Conservation (phyloP, 148 eudicot genomes). For the Nyssa sinensis region DNA sequence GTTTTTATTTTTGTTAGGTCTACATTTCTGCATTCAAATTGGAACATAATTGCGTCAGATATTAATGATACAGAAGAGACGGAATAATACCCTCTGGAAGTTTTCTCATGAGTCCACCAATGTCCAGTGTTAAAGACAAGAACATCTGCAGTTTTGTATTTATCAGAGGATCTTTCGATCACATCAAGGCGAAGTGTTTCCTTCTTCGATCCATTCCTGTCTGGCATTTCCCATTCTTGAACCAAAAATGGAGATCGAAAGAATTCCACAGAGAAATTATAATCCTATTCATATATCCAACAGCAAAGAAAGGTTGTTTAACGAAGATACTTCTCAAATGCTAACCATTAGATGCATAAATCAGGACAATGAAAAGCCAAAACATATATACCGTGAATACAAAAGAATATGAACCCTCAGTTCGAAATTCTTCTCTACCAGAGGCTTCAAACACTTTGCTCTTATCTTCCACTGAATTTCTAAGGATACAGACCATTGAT, state of each 20-base stretch:
- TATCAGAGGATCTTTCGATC: constrained; percentile 44
- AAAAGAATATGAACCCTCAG: constrained; percentile 60
- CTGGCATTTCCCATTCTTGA: constrained; percentile 59
- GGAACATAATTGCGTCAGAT: neutral
- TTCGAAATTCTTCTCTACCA: constrained; percentile 52
- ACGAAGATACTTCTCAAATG: neutral
- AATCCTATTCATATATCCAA: constrained; percentile 36
- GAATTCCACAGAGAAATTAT: constrained; percentile 68
- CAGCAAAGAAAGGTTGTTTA: neutral
- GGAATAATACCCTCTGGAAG: constrained; percentile 51
- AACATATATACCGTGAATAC: constrained; percentile 42
- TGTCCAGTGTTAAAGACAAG: constrained; percentile 82
- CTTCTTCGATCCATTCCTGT: constrained; percentile 47
- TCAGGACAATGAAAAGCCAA: neutral
- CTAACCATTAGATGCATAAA: neutral
- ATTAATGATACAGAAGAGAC: neutral
- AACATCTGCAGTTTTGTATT: constrained; percentile 61
- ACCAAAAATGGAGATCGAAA: constrained; percentile 61
- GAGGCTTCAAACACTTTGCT: constrained; percentile 67
- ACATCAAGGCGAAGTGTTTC: constrained; percentile 67
- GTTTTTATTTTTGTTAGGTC: neutral
- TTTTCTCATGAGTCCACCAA: constrained; percentile 88
- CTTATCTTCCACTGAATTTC: constrained; percentile 52
- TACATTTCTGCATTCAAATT: neutral
- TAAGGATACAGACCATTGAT: constrained; percentile 63